These are phyloP conservation scores for Ilyonectria destructans DNA, from an alignment of 2,329 filamentous ascomycete genomes.

Conservation along the genomic window DNA sequence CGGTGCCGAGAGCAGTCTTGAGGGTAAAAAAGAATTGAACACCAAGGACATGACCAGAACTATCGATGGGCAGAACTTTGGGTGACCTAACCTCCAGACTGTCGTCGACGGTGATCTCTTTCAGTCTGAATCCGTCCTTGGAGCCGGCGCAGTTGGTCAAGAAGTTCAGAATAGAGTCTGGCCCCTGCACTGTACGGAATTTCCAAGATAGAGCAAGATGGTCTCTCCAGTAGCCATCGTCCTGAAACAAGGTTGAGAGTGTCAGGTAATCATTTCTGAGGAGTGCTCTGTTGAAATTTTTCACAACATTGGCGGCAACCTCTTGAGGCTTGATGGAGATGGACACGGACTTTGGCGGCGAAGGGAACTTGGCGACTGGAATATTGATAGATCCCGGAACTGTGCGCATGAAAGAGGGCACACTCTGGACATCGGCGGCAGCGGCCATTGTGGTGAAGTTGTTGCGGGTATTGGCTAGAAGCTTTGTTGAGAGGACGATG, in stretches of 20 bases:
- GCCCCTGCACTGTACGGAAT: constrained; percentile 65
- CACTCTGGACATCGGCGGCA: too few relatives aligned
- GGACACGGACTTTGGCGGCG: not conserved
- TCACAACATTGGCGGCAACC: constrained; percentile 38
- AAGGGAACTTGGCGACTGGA: not conserved
- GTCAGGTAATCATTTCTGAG: constrained; percentile 52
- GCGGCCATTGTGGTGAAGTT: too few relatives aligned
- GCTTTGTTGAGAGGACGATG: too few relatives aligned
- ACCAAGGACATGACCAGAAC: constrained; percentile 62
- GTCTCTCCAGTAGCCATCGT: constrained; percentile 71
- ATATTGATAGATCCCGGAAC: not conserved
- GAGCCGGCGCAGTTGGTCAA: constrained; percentile 53
- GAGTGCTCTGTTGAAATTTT: constrained; percentile 60
- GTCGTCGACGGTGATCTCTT: constrained; percentile 56
- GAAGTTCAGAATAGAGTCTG: constrained; percentile 58
- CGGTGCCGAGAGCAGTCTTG: constrained; percentile 68
- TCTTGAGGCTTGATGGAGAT: not conserved
- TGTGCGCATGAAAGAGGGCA: too few relatives aligned
- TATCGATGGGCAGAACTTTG: constrained; percentile 63
- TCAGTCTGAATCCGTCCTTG: constrained; percentile 58
- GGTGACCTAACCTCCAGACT: constrained; percentile 63
- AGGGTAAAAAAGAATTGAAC: constrained; percentile 70
- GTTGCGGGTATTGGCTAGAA: too few relatives aligned
- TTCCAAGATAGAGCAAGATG: constrained; percentile 71
- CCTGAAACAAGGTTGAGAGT: constrained; percentile 48